A percentile compares a stretch with the other conserved stretches of the same genome.
Evolutionary conservation across 257 asterid genomes (phyloP).

Genomic region (Cruciata laevipes): DNA sequence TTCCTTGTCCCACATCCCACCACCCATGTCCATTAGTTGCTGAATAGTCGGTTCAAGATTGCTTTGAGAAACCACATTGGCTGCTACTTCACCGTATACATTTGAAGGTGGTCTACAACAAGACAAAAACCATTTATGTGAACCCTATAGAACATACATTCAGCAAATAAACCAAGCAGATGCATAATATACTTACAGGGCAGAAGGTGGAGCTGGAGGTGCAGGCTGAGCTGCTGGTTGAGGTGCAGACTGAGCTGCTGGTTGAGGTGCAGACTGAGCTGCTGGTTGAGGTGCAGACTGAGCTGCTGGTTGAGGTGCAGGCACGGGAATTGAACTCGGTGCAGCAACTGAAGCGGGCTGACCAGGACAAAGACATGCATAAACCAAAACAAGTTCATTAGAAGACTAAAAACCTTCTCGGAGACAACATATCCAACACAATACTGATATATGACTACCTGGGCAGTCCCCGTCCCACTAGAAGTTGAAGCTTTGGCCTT

Average conservation of each 20-base stretch:
- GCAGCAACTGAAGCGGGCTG: conserved; percentile 53
- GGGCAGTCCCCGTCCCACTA: conserved; percentile 57
- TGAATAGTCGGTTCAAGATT: conserved; percentile 59
- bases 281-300: conserved; percentile 28
- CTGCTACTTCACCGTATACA: conserved; percentile 40
- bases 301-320: conserved; percentile 32
- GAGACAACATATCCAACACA: conserved; percentile 2
- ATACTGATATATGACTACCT: conserved; percentile 28
- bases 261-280: conserved; percentile 20
- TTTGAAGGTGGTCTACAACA: conserved; percentile 38
- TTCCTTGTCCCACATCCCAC: conserved; percentile 82
- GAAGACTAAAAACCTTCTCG: conserved; percentile 4
- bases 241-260: too few relatives aligned
- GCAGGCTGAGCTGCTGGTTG: conserved; percentile 25
- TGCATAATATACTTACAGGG: conserved; percentile 37
- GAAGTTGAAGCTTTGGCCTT: conserved; percentile 57
- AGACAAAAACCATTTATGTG: conserved; percentile 16
- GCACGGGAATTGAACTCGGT: conserved; percentile 28
- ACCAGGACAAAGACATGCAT: conserved; percentile 18
- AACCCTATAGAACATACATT: not conserved
- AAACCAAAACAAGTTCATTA: conserved; percentile 14
- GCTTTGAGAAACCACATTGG: conserved; percentile 44
- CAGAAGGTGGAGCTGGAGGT: conserved; percentile 40
- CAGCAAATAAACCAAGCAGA: conserved; percentile 21
- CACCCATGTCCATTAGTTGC: conserved; percentile 82